phyloP scores from a whole-genome alignment of 306 rosid species.

The Vicia faba region DNA sequence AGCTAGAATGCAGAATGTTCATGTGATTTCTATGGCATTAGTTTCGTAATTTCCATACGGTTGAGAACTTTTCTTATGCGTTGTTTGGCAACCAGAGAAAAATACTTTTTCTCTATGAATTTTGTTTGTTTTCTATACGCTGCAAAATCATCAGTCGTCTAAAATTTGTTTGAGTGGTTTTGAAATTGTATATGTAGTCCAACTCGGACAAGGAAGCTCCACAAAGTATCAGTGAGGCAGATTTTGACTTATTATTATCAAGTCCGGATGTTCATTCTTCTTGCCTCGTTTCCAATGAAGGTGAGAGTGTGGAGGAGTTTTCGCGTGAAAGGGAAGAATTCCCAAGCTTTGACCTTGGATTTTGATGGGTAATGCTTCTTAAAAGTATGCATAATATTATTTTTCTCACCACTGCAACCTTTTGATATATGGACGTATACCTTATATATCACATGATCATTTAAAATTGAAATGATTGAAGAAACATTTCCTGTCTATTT shows the following conservation, averaged over 20 bases:
- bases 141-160: constrained; percentile 29
- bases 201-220: constrained; percentile 46
- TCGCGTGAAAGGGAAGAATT: constrained; percentile 37
- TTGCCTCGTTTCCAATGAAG: constrained; percentile 35
- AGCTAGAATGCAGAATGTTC: constrained; percentile 27
- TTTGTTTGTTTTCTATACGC: constrained; percentile 23
- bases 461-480: constrained; percentile 4
- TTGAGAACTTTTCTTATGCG: constrained; percentile 13
- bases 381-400: neutral
- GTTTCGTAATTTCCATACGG: neutral
- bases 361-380: constrained; percentile 49
- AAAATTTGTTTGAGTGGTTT: constrained; percentile 27
- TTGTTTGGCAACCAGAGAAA: constrained; percentile 10
- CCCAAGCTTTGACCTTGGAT: constrained; percentile 85
- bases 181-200: constrained; percentile 38
- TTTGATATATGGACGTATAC: neutral
- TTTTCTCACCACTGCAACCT: too few species aligned
- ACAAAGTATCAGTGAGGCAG: constrained; percentile 37
- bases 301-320: constrained; percentile 39
- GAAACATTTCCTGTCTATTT: constrained; percentile 2
- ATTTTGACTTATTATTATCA: constrained; percentile 32
- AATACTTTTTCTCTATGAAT: constrained; percentile 17
- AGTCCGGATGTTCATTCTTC: constrained; percentile 32
- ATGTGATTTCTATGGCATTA: constrained; percentile 26
- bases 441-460: constrained; percentile 12